Percentiles rank a stretch among this genome's conserved stretches.
These are phyloP conservation scores for Actinomortierella ambigua DNA, from an alignment of 371 early-diverging fungal genomes.

Conservation along the genomic window DNA sequence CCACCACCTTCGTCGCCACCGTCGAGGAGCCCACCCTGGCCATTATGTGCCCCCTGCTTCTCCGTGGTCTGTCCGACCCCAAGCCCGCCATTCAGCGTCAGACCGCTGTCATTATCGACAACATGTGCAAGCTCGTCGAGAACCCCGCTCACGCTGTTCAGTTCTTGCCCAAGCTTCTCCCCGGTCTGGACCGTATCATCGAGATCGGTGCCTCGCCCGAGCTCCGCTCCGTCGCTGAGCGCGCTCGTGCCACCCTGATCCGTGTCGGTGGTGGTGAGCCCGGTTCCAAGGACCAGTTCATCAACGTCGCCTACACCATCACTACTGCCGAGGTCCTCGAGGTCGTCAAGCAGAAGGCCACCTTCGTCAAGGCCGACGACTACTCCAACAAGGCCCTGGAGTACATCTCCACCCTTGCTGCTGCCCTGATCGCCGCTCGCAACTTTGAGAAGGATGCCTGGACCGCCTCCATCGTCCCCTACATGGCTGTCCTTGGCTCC, in stretches of 20 bases:
- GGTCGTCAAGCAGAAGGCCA: conserved; percentile 24
- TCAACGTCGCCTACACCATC: conserved; percentile 33
- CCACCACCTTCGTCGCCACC: conserved; percentile 79
- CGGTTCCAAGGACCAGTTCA: conserved; percentile 36
- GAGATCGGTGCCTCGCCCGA: conserved; percentile 86
- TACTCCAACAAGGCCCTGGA: conserved; percentile 51
- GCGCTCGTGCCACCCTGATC: conserved; percentile 60
- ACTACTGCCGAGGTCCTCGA: conserved; percentile 29
- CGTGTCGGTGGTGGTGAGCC: conserved; percentile 61
- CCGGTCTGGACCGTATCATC: conserved; percentile 75
- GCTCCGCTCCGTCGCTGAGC: conserved; percentile 70
- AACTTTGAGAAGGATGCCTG: conserved; percentile 57
- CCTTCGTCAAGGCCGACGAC: conserved; percentile 44
- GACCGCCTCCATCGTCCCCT: conserved; percentile 56
- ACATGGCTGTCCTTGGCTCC: conserved; percentile 60
- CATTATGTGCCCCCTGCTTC: conserved; percentile 82
- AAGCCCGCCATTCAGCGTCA: conserved; percentile 74
- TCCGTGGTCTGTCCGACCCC: conserved; percentile 74
- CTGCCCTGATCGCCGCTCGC: conserved; percentile 60
- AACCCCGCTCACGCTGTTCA: conserved; percentile 81
- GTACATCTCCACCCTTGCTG: conserved; percentile 54
- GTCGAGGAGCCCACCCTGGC: conserved; percentile 82
- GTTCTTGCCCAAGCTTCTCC: conserved; percentile 82
- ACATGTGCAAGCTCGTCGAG: conserved; percentile 85
- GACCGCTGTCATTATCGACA: conserved; percentile 83